Conservation (phyloP, 2,329 filamentous ascomycete genomes). For the Fusarium sp. region DNA sequence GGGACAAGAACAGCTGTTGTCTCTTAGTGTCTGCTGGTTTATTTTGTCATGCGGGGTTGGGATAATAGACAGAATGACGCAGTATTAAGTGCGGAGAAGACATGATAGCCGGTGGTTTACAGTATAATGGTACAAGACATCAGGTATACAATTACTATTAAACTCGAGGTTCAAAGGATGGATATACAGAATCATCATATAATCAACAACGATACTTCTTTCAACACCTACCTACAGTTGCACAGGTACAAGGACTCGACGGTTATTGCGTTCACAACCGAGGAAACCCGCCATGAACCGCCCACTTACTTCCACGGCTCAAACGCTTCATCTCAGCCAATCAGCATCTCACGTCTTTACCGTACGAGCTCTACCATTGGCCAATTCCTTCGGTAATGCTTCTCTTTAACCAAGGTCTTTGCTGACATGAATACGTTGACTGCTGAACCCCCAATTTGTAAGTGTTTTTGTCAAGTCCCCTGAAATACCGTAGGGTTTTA, state of each 20-base stretch:
- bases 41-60: slow-evolving; percentile 40
- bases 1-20: slow-evolving; percentile 15
- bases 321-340: slow-evolving; percentile 15
- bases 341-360: slow-evolving; percentile 13
- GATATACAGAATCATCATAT: not conserved
- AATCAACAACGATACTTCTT: too few species aligned
- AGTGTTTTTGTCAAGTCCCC: slow-evolving; percentile 12
- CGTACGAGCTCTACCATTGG: slow-evolving; percentile 43
- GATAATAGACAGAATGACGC: slow-evolving; percentile 1
- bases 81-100: slow-evolving; percentile 26
- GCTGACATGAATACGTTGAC: slow-evolving; percentile 17
- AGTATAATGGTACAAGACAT: too few species aligned
- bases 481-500: not conserved
- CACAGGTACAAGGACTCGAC: not conserved
- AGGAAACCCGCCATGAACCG: slow-evolving; percentile 50
- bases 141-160: not conserved
- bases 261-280: slow-evolving; percentile 44
- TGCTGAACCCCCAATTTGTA: not conserved
- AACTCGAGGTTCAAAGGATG: too few species aligned
- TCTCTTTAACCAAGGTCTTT: slow-evolving; percentile 43
- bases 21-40: not conserved
- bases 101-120: not conserved
- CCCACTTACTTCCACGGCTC: slow-evolving; percentile 28
- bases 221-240: not conserved
- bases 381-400: slow-evolving; percentile 47